Base-by-base conservation (phyloP, 495 filamentous ascomycete species). In the Penicillium fimorum region DNA sequence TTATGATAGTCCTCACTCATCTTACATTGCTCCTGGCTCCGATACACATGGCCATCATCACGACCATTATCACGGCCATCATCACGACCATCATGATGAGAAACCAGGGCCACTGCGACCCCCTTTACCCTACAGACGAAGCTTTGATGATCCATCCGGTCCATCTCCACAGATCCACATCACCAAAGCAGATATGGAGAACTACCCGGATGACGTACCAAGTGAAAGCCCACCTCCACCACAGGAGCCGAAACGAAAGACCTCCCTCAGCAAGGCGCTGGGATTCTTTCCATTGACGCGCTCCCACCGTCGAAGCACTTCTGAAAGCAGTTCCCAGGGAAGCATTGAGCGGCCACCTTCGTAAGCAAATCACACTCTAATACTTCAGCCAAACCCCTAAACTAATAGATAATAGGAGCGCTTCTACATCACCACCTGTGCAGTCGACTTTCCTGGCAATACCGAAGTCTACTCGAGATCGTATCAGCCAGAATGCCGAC, bases 121-220 rank as follows among this genome's bases (percentile, higher is more conserved):
- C 0, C 29, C 58, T 3, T 49, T 76, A 7, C 61, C 46, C 27
- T 59, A 62, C 33, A 69, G 60, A 17, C 63, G 42, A 24, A 76
- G 68, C 41, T 72, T 64, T 41, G 46, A 67, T 12, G 48, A 57
- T 3, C 41, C 52, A 10, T 57, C 50, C 8, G 45, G 48, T 24
- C 41, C 56, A 18, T 74, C 68, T 6, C 71, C 73, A 13, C 56
- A 54, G 11, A 71, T 74, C 18, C 73, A 76, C 48, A 61, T 74
- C 50, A 68, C 65, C n/a, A 68, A 69, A 44, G 60, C 68, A 29
- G 43, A 54, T 9, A 45, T 45, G 8, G 68, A 71, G 38, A 54
- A 57, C 22, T 67, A 66, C 38, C 65, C 66, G 59, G 64, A 64
- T 25, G 47, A 60, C 6, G 40, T 56, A 22, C 38, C 57, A 13